Evolutionary conservation across 2,329 filamentous ascomycete genomes (phyloP).

Genomic region (Myotisia sp.): DNA sequence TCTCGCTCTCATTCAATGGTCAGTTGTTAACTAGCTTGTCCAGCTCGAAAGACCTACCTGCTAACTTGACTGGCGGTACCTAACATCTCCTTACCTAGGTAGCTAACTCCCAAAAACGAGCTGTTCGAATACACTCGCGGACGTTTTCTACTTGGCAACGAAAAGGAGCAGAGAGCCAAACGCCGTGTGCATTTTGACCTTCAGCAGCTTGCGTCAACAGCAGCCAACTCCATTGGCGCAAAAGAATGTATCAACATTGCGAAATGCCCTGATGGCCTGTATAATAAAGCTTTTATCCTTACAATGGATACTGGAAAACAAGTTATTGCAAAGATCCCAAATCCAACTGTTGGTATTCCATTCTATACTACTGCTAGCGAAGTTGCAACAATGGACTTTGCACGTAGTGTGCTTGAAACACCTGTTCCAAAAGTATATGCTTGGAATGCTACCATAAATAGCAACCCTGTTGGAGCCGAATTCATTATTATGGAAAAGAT

Average conservation of each 20-base stretch:
- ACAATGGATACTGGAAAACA: slow-evolving; percentile 21
- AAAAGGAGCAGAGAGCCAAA: slow-evolving; percentile 1
- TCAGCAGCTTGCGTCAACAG: slow-evolving; percentile 19
- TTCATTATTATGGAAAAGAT: slow-evolving; percentile 20
- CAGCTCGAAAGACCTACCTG: no score
- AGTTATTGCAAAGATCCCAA: slow-evolving; percentile 19
- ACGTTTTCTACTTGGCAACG: slow-evolving; percentile 6
- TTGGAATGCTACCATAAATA: slow-evolving; percentile 10
- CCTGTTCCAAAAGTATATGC: slow-evolving; percentile 12
- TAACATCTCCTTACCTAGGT: no score
- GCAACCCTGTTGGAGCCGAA: slow-evolving; percentile 12
- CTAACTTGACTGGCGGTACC: no score
- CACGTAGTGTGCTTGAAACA: slow-evolving; percentile 9
- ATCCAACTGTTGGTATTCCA: slow-evolving; percentile 17
- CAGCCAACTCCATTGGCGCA: slow-evolving; percentile 19
- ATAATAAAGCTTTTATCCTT: slow-evolving; percentile 25
- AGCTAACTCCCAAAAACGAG: no score
- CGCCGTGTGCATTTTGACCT: slow-evolving; percentile 20
- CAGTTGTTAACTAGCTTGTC: no score
- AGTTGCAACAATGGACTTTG: slow-evolving; percentile 17
- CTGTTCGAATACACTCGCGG: slow-evolving; percentile 7
- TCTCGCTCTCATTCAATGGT: no score
- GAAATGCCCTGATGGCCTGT: slow-evolving; percentile 22
- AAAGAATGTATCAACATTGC: slow-evolving; percentile 19
- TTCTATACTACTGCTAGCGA: slow-evolving; percentile 13